A percentile compares a stretch with the other conserved stretches of the same genome.
Conservation (phyloP, 495 filamentous ascomycete species). For the Cercophora sp. region DNA sequence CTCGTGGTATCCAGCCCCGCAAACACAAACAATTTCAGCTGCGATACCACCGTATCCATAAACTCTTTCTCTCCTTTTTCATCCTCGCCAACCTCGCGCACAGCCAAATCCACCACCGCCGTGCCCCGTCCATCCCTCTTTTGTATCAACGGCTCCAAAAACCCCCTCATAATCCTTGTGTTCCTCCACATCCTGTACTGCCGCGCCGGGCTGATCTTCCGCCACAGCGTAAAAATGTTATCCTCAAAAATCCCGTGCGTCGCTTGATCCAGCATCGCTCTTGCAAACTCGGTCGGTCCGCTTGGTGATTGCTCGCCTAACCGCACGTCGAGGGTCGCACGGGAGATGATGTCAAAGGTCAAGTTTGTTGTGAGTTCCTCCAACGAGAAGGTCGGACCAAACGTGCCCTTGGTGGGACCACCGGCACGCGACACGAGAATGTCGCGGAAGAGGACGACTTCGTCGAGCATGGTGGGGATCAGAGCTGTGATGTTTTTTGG, state of each 20-base stretch:
- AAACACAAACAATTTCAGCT: slow-evolving; percentile 41
- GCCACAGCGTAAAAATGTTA: background rate
- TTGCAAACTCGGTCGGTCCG: background rate
- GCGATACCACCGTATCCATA: slow-evolving; percentile 19
- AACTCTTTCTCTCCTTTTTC: no score
- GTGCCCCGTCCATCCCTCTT: no score
- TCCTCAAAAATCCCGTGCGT: background rate
- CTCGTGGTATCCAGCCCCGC: slow-evolving; percentile 44
- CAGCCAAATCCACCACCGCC: no score
- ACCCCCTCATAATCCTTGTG: background rate
- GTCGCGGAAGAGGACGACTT: slow-evolving; percentile 32
- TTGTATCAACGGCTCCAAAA: background rate
- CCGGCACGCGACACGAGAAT: slow-evolving; percentile 26
- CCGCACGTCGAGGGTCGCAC: slow-evolving; percentile 32
- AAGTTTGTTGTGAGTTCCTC: slow-evolving; percentile 30
- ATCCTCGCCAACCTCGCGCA: no score
- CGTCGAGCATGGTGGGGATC: slow-evolving; percentile 39
- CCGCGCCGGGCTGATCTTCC: background rate
- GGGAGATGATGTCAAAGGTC: slow-evolving; percentile 45
- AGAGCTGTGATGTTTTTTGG: slow-evolving; percentile 36
- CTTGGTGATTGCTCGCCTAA: background rate
- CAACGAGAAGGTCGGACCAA: slow-evolving; percentile 32
- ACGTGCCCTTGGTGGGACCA: background rate
- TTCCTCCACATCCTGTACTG: background rate
- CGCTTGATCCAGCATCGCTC: background rate